phyloP scores from a whole-genome alignment of 805 yeast species.

The Candida wancherniae region DNA sequence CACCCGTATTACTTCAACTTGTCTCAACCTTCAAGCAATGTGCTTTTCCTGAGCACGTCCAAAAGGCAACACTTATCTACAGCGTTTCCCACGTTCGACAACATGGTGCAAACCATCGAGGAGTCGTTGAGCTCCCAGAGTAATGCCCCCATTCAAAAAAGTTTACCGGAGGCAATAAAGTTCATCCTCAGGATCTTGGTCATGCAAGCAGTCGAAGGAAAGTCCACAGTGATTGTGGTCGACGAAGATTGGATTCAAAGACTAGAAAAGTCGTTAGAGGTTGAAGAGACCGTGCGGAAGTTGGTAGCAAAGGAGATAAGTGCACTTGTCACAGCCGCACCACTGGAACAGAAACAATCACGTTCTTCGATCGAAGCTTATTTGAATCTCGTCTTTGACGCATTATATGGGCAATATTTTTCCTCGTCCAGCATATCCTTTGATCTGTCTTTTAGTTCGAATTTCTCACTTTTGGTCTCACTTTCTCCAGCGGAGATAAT shows the following conservation, averaged over 20 bases:
- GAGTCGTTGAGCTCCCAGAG: conserved; percentile 19
- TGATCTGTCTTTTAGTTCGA: conserved; percentile 31
- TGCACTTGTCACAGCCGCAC: too few relatives aligned
- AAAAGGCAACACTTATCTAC: conserved; percentile 44
- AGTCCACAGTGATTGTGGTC: conserved; percentile 50
- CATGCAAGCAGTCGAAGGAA: conserved; percentile 55
- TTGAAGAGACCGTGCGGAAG: conserved; percentile 48
- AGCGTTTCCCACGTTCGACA: conserved; percentile 52
- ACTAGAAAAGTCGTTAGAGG: conserved; percentile 61
- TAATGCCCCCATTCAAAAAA: conserved; percentile 23
- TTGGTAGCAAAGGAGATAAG: conserved; percentile 20
- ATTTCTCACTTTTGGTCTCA: conserved; percentile 29
- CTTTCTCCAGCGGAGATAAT: conserved; percentile 27
- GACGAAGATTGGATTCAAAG: conserved; percentile 76
- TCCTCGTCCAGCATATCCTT: conserved; percentile 12
- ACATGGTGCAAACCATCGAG: conserved; percentile 26
- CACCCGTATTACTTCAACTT: conserved; percentile 78
- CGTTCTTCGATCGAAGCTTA: too few relatives aligned
- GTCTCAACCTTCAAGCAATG: conserved; percentile 40
- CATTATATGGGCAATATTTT: conserved; percentile 23
- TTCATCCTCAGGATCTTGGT: conserved; percentile 58
- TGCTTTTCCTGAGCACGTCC: conserved; percentile 33
- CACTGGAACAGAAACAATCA: too few relatives aligned
- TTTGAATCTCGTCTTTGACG: conserved; percentile 34
- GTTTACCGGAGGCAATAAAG: conserved; percentile 40